phyloP scores from a whole-genome alignment of 2,329 filamentous ascomycete species.

The Monosporascus sp. region DNA sequence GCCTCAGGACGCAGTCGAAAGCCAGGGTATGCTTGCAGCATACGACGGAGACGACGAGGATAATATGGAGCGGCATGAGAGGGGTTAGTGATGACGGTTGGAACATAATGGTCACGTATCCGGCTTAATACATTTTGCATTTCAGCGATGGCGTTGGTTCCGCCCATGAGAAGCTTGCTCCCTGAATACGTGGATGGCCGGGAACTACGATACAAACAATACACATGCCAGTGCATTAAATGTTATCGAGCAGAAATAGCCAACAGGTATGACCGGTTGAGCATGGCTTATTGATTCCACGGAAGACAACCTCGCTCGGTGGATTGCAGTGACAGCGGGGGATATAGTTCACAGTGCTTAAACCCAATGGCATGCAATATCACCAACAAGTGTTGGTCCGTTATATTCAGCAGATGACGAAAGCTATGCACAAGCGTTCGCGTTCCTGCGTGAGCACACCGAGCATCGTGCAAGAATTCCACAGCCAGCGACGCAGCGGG shows the following conservation, averaged over 20 bases:
- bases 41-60: slow-evolving; percentile 30
- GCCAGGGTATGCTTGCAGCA: slow-evolving; percentile 27
- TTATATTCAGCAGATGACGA: no score
- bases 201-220: no score
- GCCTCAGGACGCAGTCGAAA: slow-evolving; percentile 20
- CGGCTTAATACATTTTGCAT: slow-evolving; percentile 25
- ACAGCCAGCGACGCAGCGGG: not conserved
- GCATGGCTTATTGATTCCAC: not conserved
- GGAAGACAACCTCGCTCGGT: not conserved
- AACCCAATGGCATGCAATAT: not conserved
- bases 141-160: not conserved
- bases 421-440: no score
- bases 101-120: not conserved
- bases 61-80: slow-evolving; percentile 4
- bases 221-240: not conserved
- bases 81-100: slow-evolving; percentile 3
- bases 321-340: not conserved
- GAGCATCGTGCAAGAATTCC: not conserved
- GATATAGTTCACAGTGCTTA: not conserved
- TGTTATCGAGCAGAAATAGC: not conserved
- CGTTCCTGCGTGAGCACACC: no score
- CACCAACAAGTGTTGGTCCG: not conserved
- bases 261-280: not conserved
- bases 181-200: not conserved
- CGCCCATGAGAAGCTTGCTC: not conserved